Base-by-base conservation (phyloP, 2,329 filamentous ascomycete genomes). In the Periconia sp. region DNA sequence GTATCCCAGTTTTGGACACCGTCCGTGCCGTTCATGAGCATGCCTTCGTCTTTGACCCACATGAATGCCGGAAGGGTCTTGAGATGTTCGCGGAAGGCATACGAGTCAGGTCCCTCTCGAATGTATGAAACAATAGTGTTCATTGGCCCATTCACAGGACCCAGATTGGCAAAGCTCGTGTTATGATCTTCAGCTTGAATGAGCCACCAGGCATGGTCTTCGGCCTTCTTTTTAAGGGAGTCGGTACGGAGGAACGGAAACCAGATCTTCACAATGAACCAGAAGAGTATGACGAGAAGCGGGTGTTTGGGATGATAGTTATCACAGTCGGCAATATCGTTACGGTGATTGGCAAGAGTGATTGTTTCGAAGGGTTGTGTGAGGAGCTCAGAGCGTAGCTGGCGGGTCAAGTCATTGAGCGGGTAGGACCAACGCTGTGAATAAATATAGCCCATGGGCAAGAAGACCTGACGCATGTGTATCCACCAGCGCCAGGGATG, bases 1-100 rank as follows among this genome's bases (percentile, higher is more conserved):
- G 94, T 99, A 70, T 99, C 94, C 94, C 94, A 99, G 59, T 87
- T 89, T 74, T 99, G 94, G 1, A 97, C 92, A n/a, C 94, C 94
- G 63, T 99, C 97, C 9, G 94, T 99, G 37, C 94, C 94, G 64
- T 97, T 97, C 75, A 88, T 88, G 45, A 97, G 81, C 90, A 99
- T 91, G 6, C 94, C 94, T 70, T 97, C 92, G 33, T 86, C 74
- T 59, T 95, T 96, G 47, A 99, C 81, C 92, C 94, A 99, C 30
- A 99, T 74, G 57, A 88, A 95, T 65, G 99, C 94, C 42, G 90
- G 82, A 13, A 96, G 74, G 3, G 91, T 85, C 64, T 97, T 90
- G 9, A 90, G 79, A 66, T 97, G 93, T 41, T 88, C 83, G 46
- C 83, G 82, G 27, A 96, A 87, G 0, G 87, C 87, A 62, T 82